Percentiles rank a stretch among this genome's conserved stretches.
phyloP scores from a whole-genome alignment of 2,329 filamentous ascomycete species.

The Xylariaceae sp. region DNA sequence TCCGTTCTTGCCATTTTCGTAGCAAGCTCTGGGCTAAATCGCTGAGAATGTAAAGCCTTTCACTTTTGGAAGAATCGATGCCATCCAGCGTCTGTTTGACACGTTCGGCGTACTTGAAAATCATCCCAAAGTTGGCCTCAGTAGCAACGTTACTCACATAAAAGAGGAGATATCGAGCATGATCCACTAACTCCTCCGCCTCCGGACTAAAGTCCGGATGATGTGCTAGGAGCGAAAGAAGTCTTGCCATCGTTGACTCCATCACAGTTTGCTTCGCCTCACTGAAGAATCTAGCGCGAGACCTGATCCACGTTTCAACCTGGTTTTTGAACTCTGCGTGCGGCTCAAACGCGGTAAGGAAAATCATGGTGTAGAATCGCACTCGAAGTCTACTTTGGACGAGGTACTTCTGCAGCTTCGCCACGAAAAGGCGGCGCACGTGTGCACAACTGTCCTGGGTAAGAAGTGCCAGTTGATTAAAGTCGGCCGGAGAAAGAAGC shows the following conservation, averaged over 20 bases:
- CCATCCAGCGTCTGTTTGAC: slow-evolving; percentile 87
- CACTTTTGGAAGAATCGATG: slow-evolving; percentile 62
- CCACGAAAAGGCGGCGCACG: slow-evolving; percentile 75
- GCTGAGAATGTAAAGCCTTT: slow-evolving; percentile 78
- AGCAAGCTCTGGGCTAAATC: slow-evolving; percentile 82
- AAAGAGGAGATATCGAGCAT: slow-evolving; percentile 84
- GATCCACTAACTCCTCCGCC: slow-evolving; percentile 68
- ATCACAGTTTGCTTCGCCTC: slow-evolving; percentile 61
- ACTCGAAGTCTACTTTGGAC: slow-evolving; percentile 64
- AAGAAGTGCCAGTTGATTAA: slow-evolving; percentile 76
- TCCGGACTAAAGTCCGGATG: slow-evolving; percentile 80
- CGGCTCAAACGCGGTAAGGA: slow-evolving; percentile 89
- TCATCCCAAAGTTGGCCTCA: slow-evolving; percentile 80
- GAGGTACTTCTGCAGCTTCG: slow-evolving; percentile 86
- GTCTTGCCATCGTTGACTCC: slow-evolving; percentile 74
- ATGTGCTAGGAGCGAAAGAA: slow-evolving; percentile 85
- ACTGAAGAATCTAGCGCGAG: slow-evolving; percentile 64
- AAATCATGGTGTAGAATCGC: slow-evolving; percentile 85
- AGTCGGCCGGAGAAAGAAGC: slow-evolving; percentile 65
- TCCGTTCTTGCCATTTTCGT: slow-evolving; percentile 78
- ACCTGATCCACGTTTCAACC: slow-evolving; percentile 84
- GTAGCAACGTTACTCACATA: slow-evolving; percentile 80
- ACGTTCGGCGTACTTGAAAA: slow-evolving; percentile 87
- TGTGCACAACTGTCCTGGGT: slow-evolving; percentile 71
- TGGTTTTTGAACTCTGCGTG: slow-evolving; percentile 65